phyloP scores from a whole-genome alignment of 176 grass and related monocot genomes.

The Carex kokanica region DNA sequence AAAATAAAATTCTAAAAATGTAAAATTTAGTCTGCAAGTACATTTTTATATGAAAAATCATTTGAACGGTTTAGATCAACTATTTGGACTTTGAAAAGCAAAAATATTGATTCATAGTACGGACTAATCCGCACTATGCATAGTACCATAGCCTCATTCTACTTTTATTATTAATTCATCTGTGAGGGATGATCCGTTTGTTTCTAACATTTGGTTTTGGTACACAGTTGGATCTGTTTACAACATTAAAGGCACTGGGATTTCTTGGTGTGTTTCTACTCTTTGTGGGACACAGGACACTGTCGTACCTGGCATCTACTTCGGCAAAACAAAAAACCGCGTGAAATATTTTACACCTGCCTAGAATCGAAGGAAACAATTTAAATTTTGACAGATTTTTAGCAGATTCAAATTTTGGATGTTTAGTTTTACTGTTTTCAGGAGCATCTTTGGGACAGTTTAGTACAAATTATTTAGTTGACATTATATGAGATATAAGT shows the following conservation, averaged over 20 bases:
- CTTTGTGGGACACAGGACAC: slow-evolving; percentile 73
- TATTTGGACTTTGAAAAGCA: no score
- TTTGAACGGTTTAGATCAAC: no score
- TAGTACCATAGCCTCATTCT: no score
- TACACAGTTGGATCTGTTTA: slow-evolving; percentile 91
- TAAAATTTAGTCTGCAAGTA: no score
- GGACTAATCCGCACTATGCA: no score
- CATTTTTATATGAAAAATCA: no score
- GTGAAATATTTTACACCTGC: slow-evolving; percentile 33
- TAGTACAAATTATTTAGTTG: slow-evolving; percentile 19
- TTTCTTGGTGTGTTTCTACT: slow-evolving; percentile 59
- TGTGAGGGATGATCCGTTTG: background rate
- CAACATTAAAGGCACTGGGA: slow-evolving; percentile 72
- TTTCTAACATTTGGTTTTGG: slow-evolving; percentile 4
- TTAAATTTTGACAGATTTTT: slow-evolving; percentile 1
- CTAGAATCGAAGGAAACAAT: background rate
- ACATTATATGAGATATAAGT: background rate
- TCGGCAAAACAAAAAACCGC: slow-evolving; percentile 77
- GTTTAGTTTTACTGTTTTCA: slow-evolving; percentile 2
- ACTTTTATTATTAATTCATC: background rate
- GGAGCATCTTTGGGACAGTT: background rate
- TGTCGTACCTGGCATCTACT: slow-evolving; percentile 51
- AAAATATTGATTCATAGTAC: no score
- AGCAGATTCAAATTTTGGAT: slow-evolving; percentile 12
- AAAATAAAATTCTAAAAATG: no score